Percentiles rank a stretch among this genome's conserved stretches.
Evolutionary conservation across 139 green algal species (phyloP).

Genomic region (Chlamydomonas incerta): DNA sequence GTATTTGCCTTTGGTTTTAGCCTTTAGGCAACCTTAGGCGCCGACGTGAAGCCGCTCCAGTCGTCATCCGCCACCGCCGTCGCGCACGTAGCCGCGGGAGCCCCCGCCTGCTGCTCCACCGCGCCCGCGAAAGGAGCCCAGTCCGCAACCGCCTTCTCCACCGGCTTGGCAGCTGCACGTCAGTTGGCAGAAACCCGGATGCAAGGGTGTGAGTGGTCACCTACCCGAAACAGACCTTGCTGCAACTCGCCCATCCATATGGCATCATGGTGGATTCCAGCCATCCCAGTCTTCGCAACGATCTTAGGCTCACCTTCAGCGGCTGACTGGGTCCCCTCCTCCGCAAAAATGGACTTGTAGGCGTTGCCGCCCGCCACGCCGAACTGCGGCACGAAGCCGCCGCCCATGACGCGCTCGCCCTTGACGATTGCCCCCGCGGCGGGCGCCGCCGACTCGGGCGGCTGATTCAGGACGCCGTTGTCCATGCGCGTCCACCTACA

Average conservation of each 20-base stretch:
- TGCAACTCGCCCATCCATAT: too few species aligned
- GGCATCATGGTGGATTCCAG: too few species aligned
- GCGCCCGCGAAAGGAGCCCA: background rate
- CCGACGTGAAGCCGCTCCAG: background rate
- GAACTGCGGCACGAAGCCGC: slow-evolving; percentile 34
- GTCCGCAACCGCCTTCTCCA: background rate
- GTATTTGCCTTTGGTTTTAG: background rate
- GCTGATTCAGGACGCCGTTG: slow-evolving; percentile 13
- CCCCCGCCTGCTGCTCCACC: too few species aligned
- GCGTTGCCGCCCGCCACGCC: slow-evolving; percentile 9
- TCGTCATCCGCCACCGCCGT: background rate
- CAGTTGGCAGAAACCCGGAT: background rate
- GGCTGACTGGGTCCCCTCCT: background rate
- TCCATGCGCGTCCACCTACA: slow-evolving; percentile 39
- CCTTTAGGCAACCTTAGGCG: too few species aligned
- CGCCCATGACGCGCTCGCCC: slow-evolving; percentile 43
- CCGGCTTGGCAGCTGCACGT: background rate
- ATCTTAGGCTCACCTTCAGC: background rate
- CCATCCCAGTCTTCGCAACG: too few species aligned
- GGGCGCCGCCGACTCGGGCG: background rate
- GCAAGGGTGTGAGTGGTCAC: too few species aligned
- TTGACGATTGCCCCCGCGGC: background rate
- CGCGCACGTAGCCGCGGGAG: too few species aligned
- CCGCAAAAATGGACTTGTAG: slow-evolving; percentile 25
- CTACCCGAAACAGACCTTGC: too few species aligned